Evolutionary conservation across 768 basidiomycete species (phyloP).

Genomic region (Xanthoconium purpureum): DNA sequence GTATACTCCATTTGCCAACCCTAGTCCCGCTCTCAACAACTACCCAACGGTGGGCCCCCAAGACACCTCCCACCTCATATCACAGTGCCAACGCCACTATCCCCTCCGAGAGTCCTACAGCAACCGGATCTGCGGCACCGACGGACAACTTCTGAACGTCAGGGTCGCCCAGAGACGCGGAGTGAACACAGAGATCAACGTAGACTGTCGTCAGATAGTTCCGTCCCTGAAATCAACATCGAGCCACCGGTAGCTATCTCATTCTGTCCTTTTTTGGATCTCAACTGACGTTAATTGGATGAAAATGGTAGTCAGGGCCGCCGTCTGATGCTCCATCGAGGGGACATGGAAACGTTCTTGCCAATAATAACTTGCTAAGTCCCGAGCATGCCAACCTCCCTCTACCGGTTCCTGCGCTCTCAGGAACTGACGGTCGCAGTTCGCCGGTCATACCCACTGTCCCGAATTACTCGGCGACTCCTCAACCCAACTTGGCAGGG

Average conservation of each 20-base stretch:
- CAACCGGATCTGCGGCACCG: slow-evolving; percentile 15
- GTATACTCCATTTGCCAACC: background rate
- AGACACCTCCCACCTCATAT: slow-evolving; percentile 19
- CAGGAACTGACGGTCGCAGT: slow-evolving; percentile 9
- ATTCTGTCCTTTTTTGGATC: slow-evolving; percentile 4
- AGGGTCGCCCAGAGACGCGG: slow-evolving; percentile 22
- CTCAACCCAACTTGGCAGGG: slow-evolving; percentile 11
- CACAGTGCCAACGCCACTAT: slow-evolving; percentile 27
- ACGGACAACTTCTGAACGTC: slow-evolving; percentile 23
- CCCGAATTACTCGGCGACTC: slow-evolving; percentile 10
- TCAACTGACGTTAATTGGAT: slow-evolving; percentile 12
- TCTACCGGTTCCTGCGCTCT: slow-evolving; percentile 23
- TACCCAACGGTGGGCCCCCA: slow-evolving; percentile 4
- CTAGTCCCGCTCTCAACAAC: slow-evolving; percentile 23
- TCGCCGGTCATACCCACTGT: slow-evolving; percentile 14
- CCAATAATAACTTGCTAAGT: slow-evolving; percentile 24
- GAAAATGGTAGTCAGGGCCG: slow-evolving; percentile 26
- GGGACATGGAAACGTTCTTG: slow-evolving; percentile 10
- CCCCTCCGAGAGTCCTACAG: slow-evolving; percentile 20
- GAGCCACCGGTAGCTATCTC: slow-evolving; percentile 29
- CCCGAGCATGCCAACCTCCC: slow-evolving; percentile 32
- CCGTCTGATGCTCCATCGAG: slow-evolving; percentile 34
- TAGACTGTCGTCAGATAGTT: slow-evolving; percentile 33
- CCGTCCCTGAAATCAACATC: slow-evolving; percentile 33
- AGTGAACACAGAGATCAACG: slow-evolving; percentile 19